These are phyloP conservation scores for Claviceps sorghi DNA, from an alignment of 2,329 filamentous ascomycete species.

Conservation along the genomic window DNA sequence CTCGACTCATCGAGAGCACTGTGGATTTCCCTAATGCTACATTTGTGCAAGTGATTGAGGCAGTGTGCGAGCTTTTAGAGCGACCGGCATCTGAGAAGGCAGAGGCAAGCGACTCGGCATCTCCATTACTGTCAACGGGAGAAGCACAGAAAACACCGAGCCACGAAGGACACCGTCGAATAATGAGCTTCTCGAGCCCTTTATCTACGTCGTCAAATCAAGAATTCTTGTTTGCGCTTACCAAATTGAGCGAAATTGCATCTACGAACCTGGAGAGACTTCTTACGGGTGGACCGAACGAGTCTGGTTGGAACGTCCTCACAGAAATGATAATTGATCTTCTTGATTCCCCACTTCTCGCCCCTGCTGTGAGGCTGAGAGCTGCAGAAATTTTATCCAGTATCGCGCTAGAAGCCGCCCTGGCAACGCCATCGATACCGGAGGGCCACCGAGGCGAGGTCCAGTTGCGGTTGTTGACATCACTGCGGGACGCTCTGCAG, in stretches of 20 bases:
- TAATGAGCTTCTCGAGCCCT: constrained; percentile 33
- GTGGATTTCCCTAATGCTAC: constrained; percentile 73
- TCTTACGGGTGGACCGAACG: constrained; percentile 47
- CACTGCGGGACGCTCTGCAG: constrained; percentile 45
- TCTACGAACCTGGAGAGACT: constrained; percentile 64
- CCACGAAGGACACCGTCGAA: constrained; percentile 25
- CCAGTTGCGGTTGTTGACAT: constrained; percentile 57
- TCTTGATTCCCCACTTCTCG: constrained; percentile 31
- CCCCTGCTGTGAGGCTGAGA: constrained; percentile 38
- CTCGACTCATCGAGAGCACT: constrained; percentile 80
- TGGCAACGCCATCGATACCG: constrained; percentile 36
- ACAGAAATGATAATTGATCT: constrained; percentile 37
- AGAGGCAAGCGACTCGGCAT: constrained; percentile 8
- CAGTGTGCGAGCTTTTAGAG: constrained; percentile 58
- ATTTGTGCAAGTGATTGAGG: constrained; percentile 62
- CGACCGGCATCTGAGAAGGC: constrained; percentile 13
- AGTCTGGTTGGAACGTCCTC: constrained; percentile 64
- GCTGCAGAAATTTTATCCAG: constrained; percentile 51
- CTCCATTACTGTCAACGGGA: constrained; percentile 9
- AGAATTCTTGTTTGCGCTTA: constrained; percentile 52
- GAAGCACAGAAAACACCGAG: constrained; percentile 23
- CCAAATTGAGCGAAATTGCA: constrained; percentile 59
- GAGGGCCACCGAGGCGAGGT: constrained; percentile 41
- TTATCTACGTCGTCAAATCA: constrained; percentile 37
- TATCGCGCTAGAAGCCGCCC: constrained; percentile 42